Conservation (phyloP, 129 eudicot species). For the Helichrysum umbraculigerum region DNA sequence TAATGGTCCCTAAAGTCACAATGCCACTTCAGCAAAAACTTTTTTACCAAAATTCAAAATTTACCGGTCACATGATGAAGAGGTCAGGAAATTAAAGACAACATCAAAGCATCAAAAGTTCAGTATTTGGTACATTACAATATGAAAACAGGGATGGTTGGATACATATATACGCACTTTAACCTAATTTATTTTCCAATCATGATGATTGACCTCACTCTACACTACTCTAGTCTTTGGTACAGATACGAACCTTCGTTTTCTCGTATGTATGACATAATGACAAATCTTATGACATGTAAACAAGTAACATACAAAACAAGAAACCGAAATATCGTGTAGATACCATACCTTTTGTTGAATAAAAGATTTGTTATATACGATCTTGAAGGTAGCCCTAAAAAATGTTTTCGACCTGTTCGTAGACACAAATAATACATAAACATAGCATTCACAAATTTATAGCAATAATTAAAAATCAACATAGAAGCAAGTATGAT, state of each 20-base stretch:
- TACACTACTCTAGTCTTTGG: background rate
- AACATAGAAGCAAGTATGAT: background rate
- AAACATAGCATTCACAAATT: background rate
- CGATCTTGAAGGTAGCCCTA: slow-evolving; percentile 51
- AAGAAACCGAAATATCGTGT: background rate
- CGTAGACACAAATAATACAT: background rate
- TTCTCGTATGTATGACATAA: background rate
- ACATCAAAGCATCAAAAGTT: background rate
- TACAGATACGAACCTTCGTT: background rate
- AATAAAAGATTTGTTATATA: slow-evolving; percentile 54
- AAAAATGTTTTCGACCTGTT: slow-evolving; percentile 52
- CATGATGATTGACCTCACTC: too few species aligned
- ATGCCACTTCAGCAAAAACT: background rate
- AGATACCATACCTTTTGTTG: slow-evolving; percentile 57
- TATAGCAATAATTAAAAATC: background rate
- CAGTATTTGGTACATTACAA: background rate
- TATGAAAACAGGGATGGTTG: background rate
- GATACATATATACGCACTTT: background rate
- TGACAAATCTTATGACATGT: background rate
- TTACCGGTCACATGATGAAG: background rate
- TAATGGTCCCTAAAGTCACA: too few species aligned
- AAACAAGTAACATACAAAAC: background rate
- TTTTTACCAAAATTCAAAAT: background rate
- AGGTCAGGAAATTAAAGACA: background rate
- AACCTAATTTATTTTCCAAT: too few species aligned